phyloP scores from a whole-genome alignment of 495 filamentous ascomycete species.

The Penicillium subrubescens region DNA sequence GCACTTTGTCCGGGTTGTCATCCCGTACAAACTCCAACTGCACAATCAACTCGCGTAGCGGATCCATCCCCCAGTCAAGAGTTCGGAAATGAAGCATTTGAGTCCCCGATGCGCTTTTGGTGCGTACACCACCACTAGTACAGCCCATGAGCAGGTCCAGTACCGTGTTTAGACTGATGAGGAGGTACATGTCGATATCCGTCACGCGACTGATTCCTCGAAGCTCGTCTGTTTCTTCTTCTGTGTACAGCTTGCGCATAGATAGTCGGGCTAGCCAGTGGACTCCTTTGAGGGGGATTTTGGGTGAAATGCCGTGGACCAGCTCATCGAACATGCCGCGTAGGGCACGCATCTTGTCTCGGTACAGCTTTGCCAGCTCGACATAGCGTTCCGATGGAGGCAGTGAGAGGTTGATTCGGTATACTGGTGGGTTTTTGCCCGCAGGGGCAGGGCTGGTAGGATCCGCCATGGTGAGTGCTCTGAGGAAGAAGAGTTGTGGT shows the following conservation, averaged over 20 bases:
- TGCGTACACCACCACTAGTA: slow-evolving; percentile 57
- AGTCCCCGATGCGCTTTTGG: slow-evolving; percentile 19
- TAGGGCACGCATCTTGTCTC: slow-evolving; percentile 40
- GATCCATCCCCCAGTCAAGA: slow-evolving; percentile 69
- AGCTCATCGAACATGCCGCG: slow-evolving; percentile 53
- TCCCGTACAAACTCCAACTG: slow-evolving; percentile 57
- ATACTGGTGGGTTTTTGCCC: slow-evolving; percentile 35
- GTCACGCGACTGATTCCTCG: slow-evolving; percentile 55
- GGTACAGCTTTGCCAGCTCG: slow-evolving; percentile 47
- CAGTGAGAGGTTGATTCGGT: slow-evolving; percentile 60
- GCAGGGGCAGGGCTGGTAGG: neutral
- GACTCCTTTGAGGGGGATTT: slow-evolving; percentile 28
- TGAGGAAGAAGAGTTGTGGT: neutral
- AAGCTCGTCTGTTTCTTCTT: slow-evolving; percentile 64
- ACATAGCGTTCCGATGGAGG: slow-evolving; percentile 59
- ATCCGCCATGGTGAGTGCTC: neutral
- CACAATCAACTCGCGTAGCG: slow-evolving; percentile 56
- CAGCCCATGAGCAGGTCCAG: slow-evolving; percentile 69
- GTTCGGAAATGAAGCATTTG: slow-evolving; percentile 66
- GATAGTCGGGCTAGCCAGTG: slow-evolving; percentile 43
- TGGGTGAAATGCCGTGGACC: slow-evolving; percentile 27
- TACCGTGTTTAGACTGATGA: slow-evolving; percentile 63
- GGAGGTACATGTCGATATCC: slow-evolving; percentile 58
- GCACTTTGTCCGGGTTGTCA: slow-evolving; percentile 35
- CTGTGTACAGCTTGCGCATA: slow-evolving; percentile 50